phyloP scores from a whole-genome alignment of 108 stramenopile genomes.

The Chaetoceros muelleri region DNA sequence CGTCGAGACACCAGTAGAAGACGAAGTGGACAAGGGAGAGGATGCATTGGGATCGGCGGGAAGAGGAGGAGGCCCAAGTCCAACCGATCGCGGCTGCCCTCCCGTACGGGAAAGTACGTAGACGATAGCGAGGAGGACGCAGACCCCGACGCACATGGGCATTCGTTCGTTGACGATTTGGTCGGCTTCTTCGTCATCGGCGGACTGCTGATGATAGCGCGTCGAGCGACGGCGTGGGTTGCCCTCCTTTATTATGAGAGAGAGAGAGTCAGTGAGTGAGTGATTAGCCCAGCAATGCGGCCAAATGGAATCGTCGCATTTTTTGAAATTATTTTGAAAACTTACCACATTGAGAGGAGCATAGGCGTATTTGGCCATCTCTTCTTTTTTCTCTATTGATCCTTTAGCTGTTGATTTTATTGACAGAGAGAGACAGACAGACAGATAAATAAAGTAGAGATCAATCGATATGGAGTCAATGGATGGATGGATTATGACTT shows the following conservation, averaged over 20 bases:
- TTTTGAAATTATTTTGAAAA: neutral
- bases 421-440: too few relatives aligned
- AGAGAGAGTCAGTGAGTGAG: constrained; percentile 1
- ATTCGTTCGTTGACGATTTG: constrained; percentile 72
- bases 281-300: neutral
- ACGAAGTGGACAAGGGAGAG: neutral
- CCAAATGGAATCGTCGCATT: neutral
- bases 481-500: too few relatives aligned
- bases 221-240: constrained; percentile 11
- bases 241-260: constrained; percentile 12
- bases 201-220: constrained; percentile 13
- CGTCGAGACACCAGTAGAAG: constrained; percentile 6
- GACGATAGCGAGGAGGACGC: constrained; percentile 78
- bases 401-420: too few relatives aligned
- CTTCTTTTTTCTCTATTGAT: too few relatives aligned
- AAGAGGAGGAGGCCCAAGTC: too few relatives aligned
- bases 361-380: constrained; percentile 84
- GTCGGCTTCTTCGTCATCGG: constrained; percentile 29
- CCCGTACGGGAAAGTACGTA: constrained; percentile 75
- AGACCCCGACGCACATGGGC: constrained; percentile 80
- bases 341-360: constrained; percentile 81
- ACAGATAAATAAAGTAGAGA: too few relatives aligned
- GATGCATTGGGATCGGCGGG: constrained; percentile 1
- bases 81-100: neutral
- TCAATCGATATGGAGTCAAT: too few relatives aligned